Base-by-base conservation (phyloP, 1,139 yeast genomes). In the Spathaspora sp. region DNA sequence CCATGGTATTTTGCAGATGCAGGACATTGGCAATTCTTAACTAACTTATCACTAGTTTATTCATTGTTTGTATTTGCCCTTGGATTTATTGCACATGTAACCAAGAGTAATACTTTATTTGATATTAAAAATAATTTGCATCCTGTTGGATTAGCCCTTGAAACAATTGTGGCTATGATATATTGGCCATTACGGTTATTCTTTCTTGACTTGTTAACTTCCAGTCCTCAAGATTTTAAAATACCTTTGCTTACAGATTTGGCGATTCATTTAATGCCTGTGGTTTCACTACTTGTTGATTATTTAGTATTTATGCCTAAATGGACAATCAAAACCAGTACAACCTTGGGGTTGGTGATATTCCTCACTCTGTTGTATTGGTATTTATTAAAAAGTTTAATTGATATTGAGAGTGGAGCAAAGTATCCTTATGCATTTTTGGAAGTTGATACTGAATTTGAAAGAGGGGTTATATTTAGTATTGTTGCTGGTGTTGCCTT, bases 21-120 rank as follows among this genome's bases (percentile, higher is more conserved):
- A 0, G 91, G 91, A 1, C 84, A 76, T 48, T 77, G 77, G 67
- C 90, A 85, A 59, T 85, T 85, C 59, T 67, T 85, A 43, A 85
- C 93, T 11, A 84, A 83, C 58, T 59, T 84, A 10, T 78, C 86
- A 41, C 64, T 84, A 18, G 62, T 64, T 0, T 64, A 75, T 29
- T 76, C 88, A 1, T 53, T 81, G 11, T 50, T 74, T 4, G 77
- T 77, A 39, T 76, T 75, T 47, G 44, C 54, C 1, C 27, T 76
- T 17, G 81, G 80, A 2, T 53, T 70, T 6, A n/a, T 67, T 1
- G 70, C 75, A 16, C 82, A 79, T 53, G 40, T 65, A 15, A 51
- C 62, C 25, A 51, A 50, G 45, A 68, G 64, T 23, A 51, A 47
- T 4, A 31, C 27, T 9, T 47, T 68, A 16, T 69, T 63, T 47